A percentile compares a stretch with the other conserved stretches of the same genome.
phyloP scores from a whole-genome alignment of 192 early-diverging fungal genomes.

The Entrophospora sp. region DNA sequence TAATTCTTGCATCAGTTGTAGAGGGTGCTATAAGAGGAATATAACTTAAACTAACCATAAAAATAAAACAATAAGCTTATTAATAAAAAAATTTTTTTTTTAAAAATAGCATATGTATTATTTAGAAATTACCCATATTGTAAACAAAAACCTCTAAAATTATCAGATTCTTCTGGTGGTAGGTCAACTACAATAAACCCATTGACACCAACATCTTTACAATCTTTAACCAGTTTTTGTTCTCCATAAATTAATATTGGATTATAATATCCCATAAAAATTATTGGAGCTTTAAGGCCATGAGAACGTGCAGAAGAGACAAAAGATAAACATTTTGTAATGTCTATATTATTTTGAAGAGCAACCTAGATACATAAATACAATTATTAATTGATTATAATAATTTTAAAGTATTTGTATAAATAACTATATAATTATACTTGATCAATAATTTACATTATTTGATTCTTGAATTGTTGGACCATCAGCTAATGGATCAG shows the following conservation, averaged over 20 bases:
- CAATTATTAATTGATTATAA: neutral
- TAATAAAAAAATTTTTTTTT: no score
- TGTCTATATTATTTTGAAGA: conserved; percentile 68
- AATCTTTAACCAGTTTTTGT: conserved; percentile 72
- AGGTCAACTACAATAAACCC: conserved; percentile 97
- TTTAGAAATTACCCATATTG: conserved; percentile 63
- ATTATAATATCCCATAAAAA: conserved; percentile 99
- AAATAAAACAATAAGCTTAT: neutral
- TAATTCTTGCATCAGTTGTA: conserved; percentile 77
- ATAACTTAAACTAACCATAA: conserved; percentile 54
- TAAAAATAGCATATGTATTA: no score
- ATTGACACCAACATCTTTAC: conserved; percentile 77
- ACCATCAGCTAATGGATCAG: conserved; percentile 96
- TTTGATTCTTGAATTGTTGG: conserved; percentile 92
- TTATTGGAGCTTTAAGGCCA: conserved; percentile 81
- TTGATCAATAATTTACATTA: conserved; percentile 40
- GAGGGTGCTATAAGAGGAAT: conserved; percentile 91
- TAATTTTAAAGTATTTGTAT: neutral
- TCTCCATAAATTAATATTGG: conserved; percentile 94
- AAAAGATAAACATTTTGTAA: conserved; percentile 69
- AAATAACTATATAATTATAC: neutral
- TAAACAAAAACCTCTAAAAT: conserved; percentile 72
- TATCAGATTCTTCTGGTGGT: conserved; percentile 89
- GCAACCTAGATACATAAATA: no score
- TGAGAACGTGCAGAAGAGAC: conserved; percentile 70